Evolutionary conservation across 1,284 basidiomycete species (phyloP), one percentile per base, ranked within the genome.

Genomic region (Apiotrichum mycotoxinovorans): DNA sequence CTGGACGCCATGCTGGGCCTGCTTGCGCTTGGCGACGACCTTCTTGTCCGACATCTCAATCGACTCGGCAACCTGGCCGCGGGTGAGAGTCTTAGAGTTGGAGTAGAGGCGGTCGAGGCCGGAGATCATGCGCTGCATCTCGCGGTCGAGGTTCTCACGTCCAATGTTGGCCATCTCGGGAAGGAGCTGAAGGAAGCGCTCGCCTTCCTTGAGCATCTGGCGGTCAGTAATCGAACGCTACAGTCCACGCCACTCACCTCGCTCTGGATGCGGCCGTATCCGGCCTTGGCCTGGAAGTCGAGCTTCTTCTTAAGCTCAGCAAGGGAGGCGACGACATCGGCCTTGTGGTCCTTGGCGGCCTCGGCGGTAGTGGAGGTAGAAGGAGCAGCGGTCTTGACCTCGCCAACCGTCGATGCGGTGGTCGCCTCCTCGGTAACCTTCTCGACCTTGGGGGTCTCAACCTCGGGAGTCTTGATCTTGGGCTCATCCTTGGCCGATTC

Each of bases 91-190:
- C 10, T 64, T 58, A 14, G 69, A 71, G n/a, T 54, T 53, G 14
- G 69, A 65, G 57, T 72, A 75, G n/a, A 75, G 65, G 53, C 70
- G 70, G 64, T 75, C 71, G n/a, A 75, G 65, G 17, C 72, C 74
- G 22, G 54, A 57, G 25, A 71, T 33, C 58, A 73, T 57, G 56
- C 72, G 71, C 25, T 67, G 64, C 49, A 69, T 67, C 48, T 74
- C 71, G 37, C 68, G 62, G 15, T 68, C 67, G 18, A 75, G 52
- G 50, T 67, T 68, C 20, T 62, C 47, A 26, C 50, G 53, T 38
- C 63, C 59, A 38, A 64, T 65, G 5, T 50, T 49, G 35, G 45
- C 33, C 41, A 70, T 48, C 45, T 67, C 57, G n/a, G 65, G 64
- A 33, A 70, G 47, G 20, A 64, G 56, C 9, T 45, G 52, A 27